Percentiles rank a stretch among this genome's conserved stretches.
phyloP scores from a whole-genome alignment of 2,329 filamentous ascomycete species.

The Parastagonospora nodorum region DNA sequence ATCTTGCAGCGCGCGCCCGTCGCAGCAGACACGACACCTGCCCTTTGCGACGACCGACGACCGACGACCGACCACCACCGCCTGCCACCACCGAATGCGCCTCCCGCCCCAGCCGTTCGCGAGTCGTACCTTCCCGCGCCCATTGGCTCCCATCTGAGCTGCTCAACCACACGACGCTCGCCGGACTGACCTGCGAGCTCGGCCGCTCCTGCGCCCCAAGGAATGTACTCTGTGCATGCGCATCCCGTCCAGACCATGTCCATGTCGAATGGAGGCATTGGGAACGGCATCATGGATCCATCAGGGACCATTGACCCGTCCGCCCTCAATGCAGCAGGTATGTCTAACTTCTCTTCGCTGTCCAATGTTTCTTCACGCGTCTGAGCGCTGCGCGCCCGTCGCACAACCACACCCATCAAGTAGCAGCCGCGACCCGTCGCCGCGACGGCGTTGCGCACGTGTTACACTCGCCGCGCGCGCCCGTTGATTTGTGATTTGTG shows the following conservation, averaged over 20 bases:
- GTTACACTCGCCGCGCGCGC: constrained; percentile 42
- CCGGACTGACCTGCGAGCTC: constrained; percentile 33
- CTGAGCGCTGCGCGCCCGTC: constrained; percentile 7
- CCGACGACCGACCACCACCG: not conserved
- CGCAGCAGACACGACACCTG: constrained; percentile 2
- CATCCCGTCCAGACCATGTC: constrained; percentile 43
- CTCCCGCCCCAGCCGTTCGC: constrained; percentile 26
- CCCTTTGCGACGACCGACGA: not conserved
- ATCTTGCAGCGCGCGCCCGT: constrained; percentile 23
- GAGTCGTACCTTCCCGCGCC: constrained; percentile 18
- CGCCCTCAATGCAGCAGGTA: constrained; percentile 46
- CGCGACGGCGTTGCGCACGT: constrained; percentile 19
- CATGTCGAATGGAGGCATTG: constrained; percentile 47
- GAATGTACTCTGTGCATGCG: constrained; percentile 49
- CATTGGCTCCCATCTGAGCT: constrained; percentile 28
- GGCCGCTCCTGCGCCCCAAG: constrained; percentile 43
- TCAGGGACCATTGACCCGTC: constrained; percentile 50
- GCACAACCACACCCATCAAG: constrained; percentile 14
- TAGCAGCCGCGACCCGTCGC: constrained; percentile 8
- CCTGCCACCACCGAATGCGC: constrained; percentile 23
- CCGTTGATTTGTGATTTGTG: not conserved
- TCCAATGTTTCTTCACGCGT: not conserved
- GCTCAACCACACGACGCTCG: constrained; percentile 16
- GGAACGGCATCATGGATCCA: constrained; percentile 48
- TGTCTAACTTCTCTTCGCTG: constrained; percentile 9